These are phyloP conservation scores for Xylariomycetidae sp. DNA, from an alignment of 2,329 filamentous ascomycete genomes.

Conservation along the genomic window DNA sequence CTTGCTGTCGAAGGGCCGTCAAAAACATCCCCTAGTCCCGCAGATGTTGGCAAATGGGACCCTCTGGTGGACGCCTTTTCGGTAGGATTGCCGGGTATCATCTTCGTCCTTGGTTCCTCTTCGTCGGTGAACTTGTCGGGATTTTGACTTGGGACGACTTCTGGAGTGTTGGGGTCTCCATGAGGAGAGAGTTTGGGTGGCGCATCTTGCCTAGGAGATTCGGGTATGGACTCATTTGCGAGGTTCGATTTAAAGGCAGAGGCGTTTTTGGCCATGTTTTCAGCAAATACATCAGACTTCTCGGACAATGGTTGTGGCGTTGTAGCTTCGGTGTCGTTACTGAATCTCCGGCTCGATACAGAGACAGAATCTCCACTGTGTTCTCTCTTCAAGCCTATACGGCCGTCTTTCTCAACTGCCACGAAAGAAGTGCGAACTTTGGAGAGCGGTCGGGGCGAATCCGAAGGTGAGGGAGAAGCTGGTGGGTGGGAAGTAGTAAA, in stretches of 20 bases:
- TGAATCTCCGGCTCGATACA: constrained; percentile 30
- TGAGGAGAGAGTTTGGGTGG: constrained; percentile 19
- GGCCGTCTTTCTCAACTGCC: constrained; percentile 62
- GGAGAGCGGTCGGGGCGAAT: constrained; percentile 62
- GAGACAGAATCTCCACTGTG: constrained; percentile 38
- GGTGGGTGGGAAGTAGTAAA: constrained; percentile 25
- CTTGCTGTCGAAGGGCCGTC: constrained; percentile 20
- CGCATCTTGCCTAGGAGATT: constrained; percentile 32
- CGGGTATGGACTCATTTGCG: constrained; percentile 36
- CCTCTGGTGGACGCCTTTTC: constrained; percentile 18
- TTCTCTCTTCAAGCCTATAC: constrained; percentile 47
- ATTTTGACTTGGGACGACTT: constrained; percentile 30
- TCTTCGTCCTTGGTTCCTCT: constrained; percentile 30
- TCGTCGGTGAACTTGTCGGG: constrained; percentile 37
- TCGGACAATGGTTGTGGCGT: constrained; percentile 35
- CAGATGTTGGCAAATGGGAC: constrained; percentile 13
- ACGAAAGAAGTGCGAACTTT: constrained; percentile 74
- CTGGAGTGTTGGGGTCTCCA: constrained; percentile 15
- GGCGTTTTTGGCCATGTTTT: constrained; percentile 24
- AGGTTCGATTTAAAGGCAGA: constrained; percentile 29
- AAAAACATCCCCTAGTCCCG: constrained; percentile 10
- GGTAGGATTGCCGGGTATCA: constrained; percentile 27
- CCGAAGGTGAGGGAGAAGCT: constrained; percentile 30
- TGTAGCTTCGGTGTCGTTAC: constrained; percentile 34
- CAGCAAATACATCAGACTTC: constrained; percentile 30